Evolutionary conservation across 805 yeast genomes (phyloP).

Genomic region (Jamesozyma hellenica): DNA sequence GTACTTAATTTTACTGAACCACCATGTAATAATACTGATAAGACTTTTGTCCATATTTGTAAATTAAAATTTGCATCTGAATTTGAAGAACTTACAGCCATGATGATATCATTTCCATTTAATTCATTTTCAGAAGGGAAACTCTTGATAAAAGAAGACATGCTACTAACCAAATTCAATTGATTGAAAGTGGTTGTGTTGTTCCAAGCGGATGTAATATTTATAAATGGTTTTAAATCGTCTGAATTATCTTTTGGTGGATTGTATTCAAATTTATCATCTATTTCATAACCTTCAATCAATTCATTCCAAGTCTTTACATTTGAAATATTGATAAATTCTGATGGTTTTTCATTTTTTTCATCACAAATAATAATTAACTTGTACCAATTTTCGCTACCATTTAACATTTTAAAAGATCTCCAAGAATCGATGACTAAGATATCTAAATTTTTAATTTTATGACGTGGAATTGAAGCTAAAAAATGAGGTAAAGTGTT

Average conservation of each 20-base stretch:
- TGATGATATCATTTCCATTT: constrained; percentile 22
- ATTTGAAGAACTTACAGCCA: constrained; percentile 16
- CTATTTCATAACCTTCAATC: constrained; percentile 8
- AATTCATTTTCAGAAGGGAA: constrained; percentile 33
- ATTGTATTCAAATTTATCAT: constrained; percentile 21
- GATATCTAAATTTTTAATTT: constrained; percentile 29
- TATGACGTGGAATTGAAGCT: constrained; percentile 21
- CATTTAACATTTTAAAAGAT: constrained; percentile 15
- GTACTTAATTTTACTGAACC: constrained; percentile 17
- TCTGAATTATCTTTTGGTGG: constrained; percentile 27
- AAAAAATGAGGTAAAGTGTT: constrained; percentile 33
- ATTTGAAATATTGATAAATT: constrained; percentile 1
- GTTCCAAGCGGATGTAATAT: constrained; percentile 16
- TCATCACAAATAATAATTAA: constrained; percentile 27
- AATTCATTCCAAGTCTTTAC: constrained; percentile 23
- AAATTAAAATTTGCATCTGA: constrained; percentile 17
- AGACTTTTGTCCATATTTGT: constrained; percentile 36
- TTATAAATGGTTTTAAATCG: constrained; percentile 29
- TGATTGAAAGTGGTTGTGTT: constrained; percentile 36
- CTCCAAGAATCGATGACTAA: constrained; percentile 26
- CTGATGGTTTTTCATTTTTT: constrained; percentile 1
- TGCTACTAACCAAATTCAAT: constrained; percentile 41
- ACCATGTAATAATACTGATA: constrained; percentile 29
- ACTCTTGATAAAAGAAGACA: constrained; percentile 38
- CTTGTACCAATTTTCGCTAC: constrained; percentile 25